phyloP scores from a whole-genome alignment of 2,329 filamentous ascomycete genomes.

The Talaromyces sp. region DNA sequence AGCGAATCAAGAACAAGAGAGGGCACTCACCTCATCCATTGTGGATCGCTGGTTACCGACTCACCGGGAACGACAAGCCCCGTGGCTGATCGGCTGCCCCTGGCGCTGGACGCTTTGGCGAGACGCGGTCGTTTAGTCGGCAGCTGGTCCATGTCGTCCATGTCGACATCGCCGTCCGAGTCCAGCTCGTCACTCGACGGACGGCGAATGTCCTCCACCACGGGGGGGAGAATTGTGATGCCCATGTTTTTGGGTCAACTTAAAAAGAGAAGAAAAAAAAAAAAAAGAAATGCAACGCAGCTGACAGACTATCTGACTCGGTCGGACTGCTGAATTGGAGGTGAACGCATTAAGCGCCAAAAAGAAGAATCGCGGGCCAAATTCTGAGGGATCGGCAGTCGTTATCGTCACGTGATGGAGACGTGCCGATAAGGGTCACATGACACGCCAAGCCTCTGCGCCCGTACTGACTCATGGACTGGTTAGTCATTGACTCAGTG shows the following conservation, averaged over 20 bases:
- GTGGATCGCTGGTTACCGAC: conserved; percentile 80
- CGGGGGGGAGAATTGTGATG: conserved; percentile 56
- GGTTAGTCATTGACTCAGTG: too few relatives aligned
- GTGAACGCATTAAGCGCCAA: not conserved
- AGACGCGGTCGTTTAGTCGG: conserved; percentile 27
- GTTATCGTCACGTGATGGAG: not conserved
- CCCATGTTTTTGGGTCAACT: conserved; percentile 43
- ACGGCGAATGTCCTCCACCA: conserved; percentile 27
- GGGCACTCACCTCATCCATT: conserved; percentile 71
- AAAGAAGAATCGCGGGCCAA: not conserved
- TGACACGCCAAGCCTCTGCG: not conserved
- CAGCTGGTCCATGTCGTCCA: conserved; percentile 24
- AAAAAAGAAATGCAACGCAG: not conserved
- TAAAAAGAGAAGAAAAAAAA: not conserved
- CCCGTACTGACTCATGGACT: too few relatives aligned
- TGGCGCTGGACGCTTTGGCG: not conserved
- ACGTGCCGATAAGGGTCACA: not conserved
- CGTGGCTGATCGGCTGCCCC: conserved; percentile 18
- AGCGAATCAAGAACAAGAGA: not conserved
- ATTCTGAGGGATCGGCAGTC: not conserved
- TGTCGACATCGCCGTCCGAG: conserved; percentile 38
- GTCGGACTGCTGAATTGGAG: not conserved
- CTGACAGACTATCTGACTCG: not conserved
- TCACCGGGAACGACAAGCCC: conserved; percentile 83
- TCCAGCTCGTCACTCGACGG: conserved; percentile 34